Base-by-base conservation (phyloP, 257 asterid genomes). In the Petrea volubilis region DNA sequence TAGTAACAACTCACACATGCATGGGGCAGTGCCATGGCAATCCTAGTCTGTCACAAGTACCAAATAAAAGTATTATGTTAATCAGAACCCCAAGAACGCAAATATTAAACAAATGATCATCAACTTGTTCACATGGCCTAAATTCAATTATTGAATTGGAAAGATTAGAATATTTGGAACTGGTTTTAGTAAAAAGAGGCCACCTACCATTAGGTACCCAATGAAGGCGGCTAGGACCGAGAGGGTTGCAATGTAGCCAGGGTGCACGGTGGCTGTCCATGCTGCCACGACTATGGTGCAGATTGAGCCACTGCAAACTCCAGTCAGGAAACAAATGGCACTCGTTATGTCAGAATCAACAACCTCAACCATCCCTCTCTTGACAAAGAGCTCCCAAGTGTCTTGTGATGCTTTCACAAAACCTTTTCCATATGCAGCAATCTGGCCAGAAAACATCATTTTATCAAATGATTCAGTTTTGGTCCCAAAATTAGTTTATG, bases 21-120 rank as follows among this genome's bases (percentile, higher is more conserved):
- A 5, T 95, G 99, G 41, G 98, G 99, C 79, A 95, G 36, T 44
- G 97, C 98, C 99, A 95, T 95, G 6, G 98, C 98, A 70, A 95
- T 95, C 87, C 98, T 85, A 38, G 98, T 95, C 98, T 95, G 92
- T 63, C 75, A 67, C 7, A 60, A 57, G 21, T 7, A 33, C 38
- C 38, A 33, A 33, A 33, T 7, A 38, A 38, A 50, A 3, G 66
- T 7, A 81, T 24, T 18, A 60, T 64, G 63, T 72, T 23, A 74
- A 31, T 24, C 13, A 29, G 70, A 27, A 46, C 71, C 64, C 7
- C 20, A 46, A 53, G 27, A 67, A 31, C 14, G 40, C 21, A 4
- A 44, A 7, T 8, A 41, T 46, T 66, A 17, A 67, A 75, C 40
- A 57, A 28, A 77, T 44, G 25, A 64, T 66, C 71, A 70, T 66